phyloP scores from a whole-genome alignment of 176 grass and related monocot genomes.

The Oryza australiensis region DNA sequence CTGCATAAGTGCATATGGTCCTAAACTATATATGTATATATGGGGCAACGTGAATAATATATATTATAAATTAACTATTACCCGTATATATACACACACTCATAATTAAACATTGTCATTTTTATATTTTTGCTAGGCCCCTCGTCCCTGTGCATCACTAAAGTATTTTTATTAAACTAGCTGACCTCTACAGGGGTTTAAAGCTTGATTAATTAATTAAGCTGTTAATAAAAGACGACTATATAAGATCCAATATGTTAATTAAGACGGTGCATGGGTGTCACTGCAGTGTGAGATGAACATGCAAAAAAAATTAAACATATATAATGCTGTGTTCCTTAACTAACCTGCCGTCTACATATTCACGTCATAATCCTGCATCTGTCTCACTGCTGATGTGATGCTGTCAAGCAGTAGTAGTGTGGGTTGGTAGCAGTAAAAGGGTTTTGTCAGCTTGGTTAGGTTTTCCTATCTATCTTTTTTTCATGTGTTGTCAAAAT shows the following conservation, averaged over 20 bases:
- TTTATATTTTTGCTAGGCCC: neutral
- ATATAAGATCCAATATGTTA: neutral
- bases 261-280: constrained; percentile 30
- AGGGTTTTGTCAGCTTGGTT: neutral
- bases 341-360: constrained; percentile 27
- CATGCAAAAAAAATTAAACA: neutral
- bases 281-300: constrained; percentile 6
- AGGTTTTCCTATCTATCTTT: neutral
- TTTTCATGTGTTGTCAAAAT: neutral
- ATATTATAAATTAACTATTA: neutral
- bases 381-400: constrained; percentile 6
- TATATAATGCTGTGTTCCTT: constrained; percentile 11
- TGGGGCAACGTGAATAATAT: neutral
- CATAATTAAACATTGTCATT: neutral
- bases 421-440: neutral
- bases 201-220: neutral
- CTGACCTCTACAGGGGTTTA: neutral
- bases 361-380: constrained; percentile 42
- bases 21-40: neutral
- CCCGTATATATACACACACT: neutral
- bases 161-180: neutral
- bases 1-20: neutral
- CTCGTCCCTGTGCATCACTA: neutral
- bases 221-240: neutral
- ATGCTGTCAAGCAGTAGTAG: neutral